Percentiles rank a stretch among this genome's conserved stretches.
Conservation (phyloP, 148 eudicot species). For the Fagopyrum homotropicum region DNA sequence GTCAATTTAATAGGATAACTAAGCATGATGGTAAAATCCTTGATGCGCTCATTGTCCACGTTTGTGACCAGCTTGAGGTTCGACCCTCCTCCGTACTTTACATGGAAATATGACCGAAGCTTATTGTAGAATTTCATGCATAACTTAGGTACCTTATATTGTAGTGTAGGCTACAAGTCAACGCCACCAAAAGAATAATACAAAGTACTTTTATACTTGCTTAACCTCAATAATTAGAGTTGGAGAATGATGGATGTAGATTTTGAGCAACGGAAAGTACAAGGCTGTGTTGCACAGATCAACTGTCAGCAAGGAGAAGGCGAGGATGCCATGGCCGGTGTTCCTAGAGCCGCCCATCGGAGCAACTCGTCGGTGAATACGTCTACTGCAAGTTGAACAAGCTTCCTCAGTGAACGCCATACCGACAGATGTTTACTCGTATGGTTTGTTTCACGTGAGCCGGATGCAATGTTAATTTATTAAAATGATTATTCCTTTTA, state of each 20-base stretch:
- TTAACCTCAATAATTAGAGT: not conserved
- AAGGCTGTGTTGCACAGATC: conserved; percentile 44
- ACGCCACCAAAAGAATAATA: not conserved
- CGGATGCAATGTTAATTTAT: no score
- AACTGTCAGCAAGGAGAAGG: conserved; percentile 34
- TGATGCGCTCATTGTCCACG: conserved; percentile 37
- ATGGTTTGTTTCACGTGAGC: no score
- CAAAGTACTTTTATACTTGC: not conserved
- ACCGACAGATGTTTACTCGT: no score
- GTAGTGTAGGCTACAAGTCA: not conserved
- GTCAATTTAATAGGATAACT: no score
- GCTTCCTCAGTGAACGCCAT: conserved; percentile 22
- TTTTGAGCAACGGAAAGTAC: conserved; percentile 53
- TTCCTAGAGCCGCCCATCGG: conserved; percentile 41
- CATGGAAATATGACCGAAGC: no score
- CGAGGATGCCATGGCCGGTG: conserved; percentile 47
- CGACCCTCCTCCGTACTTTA: not conserved
- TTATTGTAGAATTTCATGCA: no score
- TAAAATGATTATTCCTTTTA: no score
- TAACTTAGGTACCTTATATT: no score
- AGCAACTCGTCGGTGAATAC: conserved; percentile 25
- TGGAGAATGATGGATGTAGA: conserved; percentile 16
- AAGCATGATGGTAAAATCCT: no score
- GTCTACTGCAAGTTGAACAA: conserved; percentile 31
- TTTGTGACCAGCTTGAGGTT: conserved; percentile 55